phyloP scores from a whole-genome alignment of 129 eudicot species.

The Mikania micrantha region DNA sequence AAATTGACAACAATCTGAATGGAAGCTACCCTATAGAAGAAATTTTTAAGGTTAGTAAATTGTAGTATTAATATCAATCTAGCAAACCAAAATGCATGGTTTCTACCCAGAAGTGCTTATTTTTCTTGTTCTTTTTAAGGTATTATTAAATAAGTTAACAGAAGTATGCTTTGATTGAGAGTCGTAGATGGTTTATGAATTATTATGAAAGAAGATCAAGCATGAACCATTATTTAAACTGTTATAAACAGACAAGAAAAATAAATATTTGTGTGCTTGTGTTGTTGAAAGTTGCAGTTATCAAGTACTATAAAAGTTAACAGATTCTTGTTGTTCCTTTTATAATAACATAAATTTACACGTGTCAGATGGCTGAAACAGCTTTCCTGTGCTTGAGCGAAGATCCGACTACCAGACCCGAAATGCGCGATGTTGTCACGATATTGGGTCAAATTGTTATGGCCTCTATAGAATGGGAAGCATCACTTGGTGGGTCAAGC shows the following conservation, averaged over 20 bases:
- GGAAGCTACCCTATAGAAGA: conserved; percentile 37
- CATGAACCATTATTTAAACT: no score
- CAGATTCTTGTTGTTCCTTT: neutral
- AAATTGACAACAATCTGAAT: conserved; percentile 23
- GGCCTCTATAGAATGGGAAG: conserved; percentile 43
- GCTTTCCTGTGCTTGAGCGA: conserved; percentile 31
- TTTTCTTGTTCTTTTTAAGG: neutral
- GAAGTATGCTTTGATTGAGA: neutral
- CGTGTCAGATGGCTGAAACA: conserved; percentile 31
- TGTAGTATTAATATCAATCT: neutral
- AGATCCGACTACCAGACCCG: conserved; percentile 30
- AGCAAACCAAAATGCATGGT: neutral
- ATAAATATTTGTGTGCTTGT: no score
- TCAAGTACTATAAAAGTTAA: neutral
- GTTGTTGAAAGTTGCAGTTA: neutral
- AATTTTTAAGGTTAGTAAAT: conserved; percentile 22
- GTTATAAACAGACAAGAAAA: neutral
- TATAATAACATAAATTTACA: conserved; percentile 1
- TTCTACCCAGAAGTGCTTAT: neutral
- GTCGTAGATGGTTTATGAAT: neutral
- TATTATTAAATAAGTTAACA: neutral
- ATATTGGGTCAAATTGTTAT: conserved; percentile 24
- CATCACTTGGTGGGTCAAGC: conserved; percentile 30
- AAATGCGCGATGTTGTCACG: conserved; percentile 28
- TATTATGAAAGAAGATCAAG: neutral